Conservation (phyloP, 2,329 filamentous ascomycete genomes). For the Exophiala calicioides region DNA sequence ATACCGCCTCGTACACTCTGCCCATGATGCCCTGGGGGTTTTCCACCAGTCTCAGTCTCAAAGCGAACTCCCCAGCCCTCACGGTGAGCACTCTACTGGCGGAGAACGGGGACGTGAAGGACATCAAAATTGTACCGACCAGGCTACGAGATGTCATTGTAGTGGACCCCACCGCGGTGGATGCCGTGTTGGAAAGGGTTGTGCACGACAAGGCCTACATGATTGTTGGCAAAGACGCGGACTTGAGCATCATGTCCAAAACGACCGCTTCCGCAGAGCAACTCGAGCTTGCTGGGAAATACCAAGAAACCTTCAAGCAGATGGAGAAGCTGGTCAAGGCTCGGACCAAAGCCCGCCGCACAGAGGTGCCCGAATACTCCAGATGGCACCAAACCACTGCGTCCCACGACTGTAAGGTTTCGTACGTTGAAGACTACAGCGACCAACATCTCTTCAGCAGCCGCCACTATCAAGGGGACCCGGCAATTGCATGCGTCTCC, state of each 20-base stretch:
- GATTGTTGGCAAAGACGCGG: conserved; percentile 37
- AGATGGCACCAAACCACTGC: conserved; percentile 31
- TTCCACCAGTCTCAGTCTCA: conserved; percentile 56
- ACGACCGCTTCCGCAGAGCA: conserved; percentile 38
- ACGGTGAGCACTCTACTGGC: conserved; percentile 63
- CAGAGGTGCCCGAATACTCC: conserved; percentile 28
- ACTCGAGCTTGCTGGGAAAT: conserved; percentile 31
- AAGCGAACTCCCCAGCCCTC: conserved; percentile 55
- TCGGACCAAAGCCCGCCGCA: conserved; percentile 10
- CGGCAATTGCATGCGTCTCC: conserved; percentile 40
- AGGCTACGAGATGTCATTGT: conserved; percentile 56
- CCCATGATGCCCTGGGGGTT: conserved; percentile 58
- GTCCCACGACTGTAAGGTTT: conserved; percentile 7
- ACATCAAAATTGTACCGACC: conserved; percentile 56
- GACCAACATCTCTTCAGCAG: conserved; percentile 34
- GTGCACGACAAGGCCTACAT: conserved; percentile 24
- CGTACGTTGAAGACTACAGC: conserved; percentile 27
- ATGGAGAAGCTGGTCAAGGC: conserved; percentile 30
- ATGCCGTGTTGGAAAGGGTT: conserved; percentile 12
- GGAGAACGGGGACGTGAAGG: conserved; percentile 53
- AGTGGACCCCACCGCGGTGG: conserved; percentile 47
- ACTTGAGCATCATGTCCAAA: conserved; percentile 26
- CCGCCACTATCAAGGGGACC: conserved; percentile 44
- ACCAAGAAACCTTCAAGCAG: conserved; percentile 34
- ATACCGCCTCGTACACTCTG: conserved; percentile 51